These are phyloP conservation scores for Tetrahymena thermophila DNA, from an alignment of 73 alveolate species.

Conservation along the genomic window DNA sequence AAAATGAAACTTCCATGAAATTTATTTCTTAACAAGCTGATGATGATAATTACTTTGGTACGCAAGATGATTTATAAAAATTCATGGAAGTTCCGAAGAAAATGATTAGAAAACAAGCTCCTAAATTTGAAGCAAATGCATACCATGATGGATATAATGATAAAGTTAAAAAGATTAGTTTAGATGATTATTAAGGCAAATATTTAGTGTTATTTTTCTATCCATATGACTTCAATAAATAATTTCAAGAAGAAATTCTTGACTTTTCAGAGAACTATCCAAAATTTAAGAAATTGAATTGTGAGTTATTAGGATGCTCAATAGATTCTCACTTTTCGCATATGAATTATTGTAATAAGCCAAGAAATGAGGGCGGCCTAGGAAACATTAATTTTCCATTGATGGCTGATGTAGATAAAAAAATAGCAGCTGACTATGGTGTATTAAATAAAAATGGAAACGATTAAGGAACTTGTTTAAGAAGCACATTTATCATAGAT, in stretches of 20 bases:
- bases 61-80: not conserved
- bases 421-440: slow-evolving; percentile 88
- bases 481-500: slow-evolving; percentile 97
- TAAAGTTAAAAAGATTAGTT: slow-evolving; percentile 53
- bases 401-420: slow-evolving; percentile 83
- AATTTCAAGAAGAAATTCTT: slow-evolving; percentile 97
- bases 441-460: slow-evolving; percentile 54
- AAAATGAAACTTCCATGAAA: not conserved
- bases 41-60: not conserved
- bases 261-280: slow-evolving; percentile 60
- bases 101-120: slow-evolving; percentile 45
- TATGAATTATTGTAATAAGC: slow-evolving; percentile 85
- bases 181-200: slow-evolving; percentile 89
- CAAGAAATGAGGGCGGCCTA: slow-evolving; percentile 95
- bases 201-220: slow-evolving; percentile 97
- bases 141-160: slow-evolving; percentile 55
- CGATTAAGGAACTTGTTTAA: slow-evolving; percentile 75
- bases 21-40: not conserved
- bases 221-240: slow-evolving; percentile 99
- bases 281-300: slow-evolving; percentile 77
- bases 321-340: slow-evolving; percentile 90
- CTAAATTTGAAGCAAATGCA: slow-evolving; percentile 43
- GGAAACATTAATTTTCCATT: slow-evolving; percentile 94
- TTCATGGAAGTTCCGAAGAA: not conserved
- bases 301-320: slow-evolving; percentile 90